Base-by-base conservation (phyloP, 345 rosid genomes). In the Carallia brachiata region DNA sequence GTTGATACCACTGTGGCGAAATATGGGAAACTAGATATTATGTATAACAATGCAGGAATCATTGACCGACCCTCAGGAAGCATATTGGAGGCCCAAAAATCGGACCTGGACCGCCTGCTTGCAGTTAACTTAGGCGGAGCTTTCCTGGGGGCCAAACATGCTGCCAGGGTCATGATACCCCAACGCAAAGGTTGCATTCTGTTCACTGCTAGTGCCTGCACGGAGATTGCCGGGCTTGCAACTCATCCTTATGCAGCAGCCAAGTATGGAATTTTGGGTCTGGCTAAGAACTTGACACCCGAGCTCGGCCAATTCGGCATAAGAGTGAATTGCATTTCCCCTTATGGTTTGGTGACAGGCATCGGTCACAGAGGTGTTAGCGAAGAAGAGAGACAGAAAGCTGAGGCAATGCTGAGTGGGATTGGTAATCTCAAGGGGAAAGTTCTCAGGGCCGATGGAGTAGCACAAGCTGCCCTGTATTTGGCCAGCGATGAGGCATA, bases 271-370 rank as follows among this genome's bases (percentile, higher is more conserved):
- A 32, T 84, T 2, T 2, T 76, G 31, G 90, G 85, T 4, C 61
- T 77, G 0, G 76, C 80, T 1, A 77, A 54, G 77, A 79, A 73
- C 74, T 55, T 83, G 76, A 72, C 80, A 0, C 73, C 73, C 0
- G 86, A 84, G 66, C 61, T 84, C 0, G 90, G 84, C 19, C 74
- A 52, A 23, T 62, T 70, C 15, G 84, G 85, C 1, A 70, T 82
- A 23, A 77, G 86, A 23, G 85, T 84, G n/a, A 84, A 86, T 53
- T 82, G 81, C 6, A 23, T 86, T 7, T 80, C 86, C 0, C 84
- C 83, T 2, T 81, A 18, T 3, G 80, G 44, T 0, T 36, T 79
- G 37, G 59, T 63, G 13, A 69, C 71, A 0, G 37, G 62, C 5
- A 65, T 71, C 5, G 19, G 52, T 6, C 36, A 12, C 27, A 12